Conservation (phyloP, 2,329 filamentous ascomycete genomes). For the Tolypocladium cylindrosporum region DNA sequence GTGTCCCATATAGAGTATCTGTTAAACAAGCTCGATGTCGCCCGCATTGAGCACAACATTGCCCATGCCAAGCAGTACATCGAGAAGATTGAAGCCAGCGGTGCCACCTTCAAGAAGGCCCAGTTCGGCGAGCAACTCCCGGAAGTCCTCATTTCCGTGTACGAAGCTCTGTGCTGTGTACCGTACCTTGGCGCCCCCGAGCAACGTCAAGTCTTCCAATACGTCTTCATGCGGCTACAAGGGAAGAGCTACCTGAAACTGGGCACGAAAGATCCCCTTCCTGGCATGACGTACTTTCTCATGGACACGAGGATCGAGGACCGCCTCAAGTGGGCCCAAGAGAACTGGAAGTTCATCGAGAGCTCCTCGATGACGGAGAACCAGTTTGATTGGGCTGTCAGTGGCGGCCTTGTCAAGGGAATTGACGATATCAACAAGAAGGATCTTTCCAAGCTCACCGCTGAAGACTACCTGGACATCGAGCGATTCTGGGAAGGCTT, state of each 20-base stretch:
- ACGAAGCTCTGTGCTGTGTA: slow-evolving; percentile 80
- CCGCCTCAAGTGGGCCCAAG: slow-evolving; percentile 26
- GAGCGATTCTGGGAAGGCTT: slow-evolving; percentile 73
- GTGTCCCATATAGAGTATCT: slow-evolving; percentile 43
- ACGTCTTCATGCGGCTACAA: slow-evolving; percentile 65
- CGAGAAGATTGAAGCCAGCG: slow-evolving; percentile 37
- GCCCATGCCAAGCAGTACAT: slow-evolving; percentile 45
- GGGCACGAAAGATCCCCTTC: slow-evolving; percentile 60
- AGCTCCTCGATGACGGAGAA: slow-evolving; percentile 51
- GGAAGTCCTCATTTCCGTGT: slow-evolving; percentile 67
- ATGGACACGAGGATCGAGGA: slow-evolving; percentile 56
- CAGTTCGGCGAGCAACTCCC: slow-evolving; percentile 37
- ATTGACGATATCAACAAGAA: slow-evolving; percentile 50
- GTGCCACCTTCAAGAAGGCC: slow-evolving; percentile 34
- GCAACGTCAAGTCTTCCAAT: slow-evolving; percentile 57
- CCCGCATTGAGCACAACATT: slow-evolving; percentile 50
- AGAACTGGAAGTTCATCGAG: slow-evolving; percentile 38
- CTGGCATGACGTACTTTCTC: slow-evolving; percentile 75
- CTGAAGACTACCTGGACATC: slow-evolving; percentile 36
- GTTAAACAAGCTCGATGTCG: slow-evolving; percentile 50
- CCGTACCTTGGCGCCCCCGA: slow-evolving; percentile 55
- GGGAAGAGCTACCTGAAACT: slow-evolving; percentile 71
- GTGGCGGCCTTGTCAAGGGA: slow-evolving; percentile 58
- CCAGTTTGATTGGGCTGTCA: slow-evolving; percentile 83
- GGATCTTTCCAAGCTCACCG: slow-evolving; percentile 23